Conservation (phyloP, 2,329 filamentous ascomycete genomes). For the Tolypocladium paradoxum region DNA sequence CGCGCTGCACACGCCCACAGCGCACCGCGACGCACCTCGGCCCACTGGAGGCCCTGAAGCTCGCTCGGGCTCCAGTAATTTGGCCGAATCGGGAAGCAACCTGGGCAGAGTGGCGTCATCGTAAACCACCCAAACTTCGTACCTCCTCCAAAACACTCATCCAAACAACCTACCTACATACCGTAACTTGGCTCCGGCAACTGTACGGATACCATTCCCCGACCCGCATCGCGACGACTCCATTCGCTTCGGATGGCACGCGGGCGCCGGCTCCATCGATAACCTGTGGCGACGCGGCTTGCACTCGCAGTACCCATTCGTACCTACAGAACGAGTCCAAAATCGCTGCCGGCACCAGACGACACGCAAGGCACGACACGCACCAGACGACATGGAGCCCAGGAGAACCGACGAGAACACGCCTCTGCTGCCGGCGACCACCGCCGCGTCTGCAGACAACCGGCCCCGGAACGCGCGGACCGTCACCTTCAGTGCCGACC, state of each 20-base stretch:
- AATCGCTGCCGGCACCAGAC: background rate
- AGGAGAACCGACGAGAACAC: slow-evolving; percentile 1
- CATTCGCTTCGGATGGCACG: background rate
- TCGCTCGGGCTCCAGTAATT: background rate
- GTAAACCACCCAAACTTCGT: background rate
- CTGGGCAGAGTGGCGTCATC: background rate
- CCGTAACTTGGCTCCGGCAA: background rate
- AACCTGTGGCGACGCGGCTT: background rate
- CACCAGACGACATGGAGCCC: background rate
- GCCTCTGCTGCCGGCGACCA: background rate
- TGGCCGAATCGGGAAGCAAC: background rate
- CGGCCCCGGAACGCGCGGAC: slow-evolving; percentile 43
- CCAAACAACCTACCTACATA: too few relatives aligned
- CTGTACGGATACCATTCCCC: background rate
- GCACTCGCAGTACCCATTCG: background rate
- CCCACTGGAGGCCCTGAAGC: background rate
- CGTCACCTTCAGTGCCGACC: slow-evolving; percentile 69
- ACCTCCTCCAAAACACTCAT: background rate
- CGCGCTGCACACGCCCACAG: too few relatives aligned
- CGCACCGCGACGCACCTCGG: too few relatives aligned
- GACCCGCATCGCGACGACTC: background rate
- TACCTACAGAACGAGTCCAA: background rate
- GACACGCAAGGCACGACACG: background rate
- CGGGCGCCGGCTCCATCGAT: background rate
- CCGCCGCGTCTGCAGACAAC: background rate